Evolutionary conservation across 106 monocot genomes (phyloP).

Genomic region (Cymbidium sinense): DNA sequence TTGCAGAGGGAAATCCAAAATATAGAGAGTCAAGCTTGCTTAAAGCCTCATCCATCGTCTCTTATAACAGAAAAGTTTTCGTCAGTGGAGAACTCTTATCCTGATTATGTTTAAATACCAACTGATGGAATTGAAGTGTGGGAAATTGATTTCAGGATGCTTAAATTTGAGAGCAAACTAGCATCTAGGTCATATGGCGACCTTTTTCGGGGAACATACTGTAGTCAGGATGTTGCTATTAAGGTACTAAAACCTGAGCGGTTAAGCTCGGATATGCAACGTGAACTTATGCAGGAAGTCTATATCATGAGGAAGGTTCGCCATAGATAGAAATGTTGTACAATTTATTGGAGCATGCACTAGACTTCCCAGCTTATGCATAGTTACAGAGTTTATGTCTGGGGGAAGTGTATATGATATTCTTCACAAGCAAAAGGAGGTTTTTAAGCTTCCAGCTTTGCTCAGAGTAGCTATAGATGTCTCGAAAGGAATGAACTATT

Average conservation of each 20-base stretch:
- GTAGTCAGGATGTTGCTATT: constrained; percentile 86
- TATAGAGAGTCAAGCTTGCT: constrained; percentile 48
- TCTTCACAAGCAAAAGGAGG: constrained; percentile 81
- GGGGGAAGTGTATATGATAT: constrained; percentile 87
- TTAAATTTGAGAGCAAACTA: constrained; percentile 77
- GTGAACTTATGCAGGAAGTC: constrained; percentile 91
- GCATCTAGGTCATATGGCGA: constrained; percentile 91
- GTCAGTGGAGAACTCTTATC: constrained; percentile 12
- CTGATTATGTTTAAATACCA: constrained; percentile 61
- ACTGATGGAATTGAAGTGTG: constrained; percentile 68
- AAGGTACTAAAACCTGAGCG: constrained; percentile 85
- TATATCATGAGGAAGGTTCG: constrained; percentile 94
- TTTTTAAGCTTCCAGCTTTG: constrained; percentile 68
- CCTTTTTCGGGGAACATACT: constrained; percentile 70
- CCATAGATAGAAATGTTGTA: constrained; percentile 84
- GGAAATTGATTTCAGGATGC: constrained; percentile 69
- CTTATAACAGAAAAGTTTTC: constrained; percentile 33
- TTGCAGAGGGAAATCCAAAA: constrained; percentile 59
- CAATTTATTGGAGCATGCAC: constrained; percentile 95
- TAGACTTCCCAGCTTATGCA: constrained; percentile 64
- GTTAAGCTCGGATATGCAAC: constrained; percentile 63
- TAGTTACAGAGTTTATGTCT: constrained; percentile 95
- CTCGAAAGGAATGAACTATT: constrained; percentile 90
- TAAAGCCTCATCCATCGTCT: constrained; percentile 32
- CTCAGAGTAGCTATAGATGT: constrained; percentile 81